A percentile compares a stretch with the other conserved stretches of the same genome.
Conservation (phyloP, 2,329 filamentous ascomycete species). For the Didymella glomerata region DNA sequence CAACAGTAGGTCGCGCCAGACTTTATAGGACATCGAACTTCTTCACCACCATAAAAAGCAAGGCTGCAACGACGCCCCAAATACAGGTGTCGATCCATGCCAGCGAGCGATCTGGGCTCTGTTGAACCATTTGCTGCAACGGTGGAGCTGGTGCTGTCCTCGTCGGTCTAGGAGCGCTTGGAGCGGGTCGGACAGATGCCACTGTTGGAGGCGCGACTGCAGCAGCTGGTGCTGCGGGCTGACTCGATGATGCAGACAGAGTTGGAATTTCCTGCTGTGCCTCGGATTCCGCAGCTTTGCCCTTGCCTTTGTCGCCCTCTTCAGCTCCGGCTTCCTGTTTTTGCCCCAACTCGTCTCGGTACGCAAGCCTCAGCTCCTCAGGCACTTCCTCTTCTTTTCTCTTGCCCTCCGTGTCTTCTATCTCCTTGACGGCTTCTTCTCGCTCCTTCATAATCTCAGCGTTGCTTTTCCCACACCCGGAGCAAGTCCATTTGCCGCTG, state of each 20-base stretch:
- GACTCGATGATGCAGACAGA: background rate
- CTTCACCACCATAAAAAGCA: conserved; percentile 73
- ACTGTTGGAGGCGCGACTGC: background rate
- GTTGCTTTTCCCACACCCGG: conserved; percentile 74
- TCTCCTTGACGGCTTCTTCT: conserved; percentile 64
- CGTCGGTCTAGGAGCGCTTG: conserved; percentile 22
- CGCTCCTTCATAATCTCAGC: conserved; percentile 76
- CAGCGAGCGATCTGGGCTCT: conserved; percentile 63
- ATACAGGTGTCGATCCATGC: conserved; percentile 86
- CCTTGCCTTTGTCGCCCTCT: conserved; percentile 36
- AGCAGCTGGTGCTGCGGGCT: conserved; percentile 19
- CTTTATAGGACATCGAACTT: conserved; percentile 47
- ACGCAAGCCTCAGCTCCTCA: conserved; percentile 70
- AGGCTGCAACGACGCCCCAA: conserved; percentile 71
- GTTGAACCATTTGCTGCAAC: conserved; percentile 37
- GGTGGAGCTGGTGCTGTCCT: conserved; percentile 26
- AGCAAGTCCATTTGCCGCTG: conserved; percentile 73
- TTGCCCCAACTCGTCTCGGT: conserved; percentile 73
- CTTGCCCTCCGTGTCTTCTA: conserved; percentile 54
- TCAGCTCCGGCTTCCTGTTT: conserved; percentile 26
- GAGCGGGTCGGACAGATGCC: background rate
- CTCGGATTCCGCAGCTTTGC: conserved; percentile 22
- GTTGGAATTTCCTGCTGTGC: background rate
- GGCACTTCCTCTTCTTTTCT: conserved; percentile 59
- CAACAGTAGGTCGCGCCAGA: background rate